Evolutionary conservation across 2,329 filamentous ascomycete genomes (phyloP).

Genomic region (Fusarium protoensiforme): DNA sequence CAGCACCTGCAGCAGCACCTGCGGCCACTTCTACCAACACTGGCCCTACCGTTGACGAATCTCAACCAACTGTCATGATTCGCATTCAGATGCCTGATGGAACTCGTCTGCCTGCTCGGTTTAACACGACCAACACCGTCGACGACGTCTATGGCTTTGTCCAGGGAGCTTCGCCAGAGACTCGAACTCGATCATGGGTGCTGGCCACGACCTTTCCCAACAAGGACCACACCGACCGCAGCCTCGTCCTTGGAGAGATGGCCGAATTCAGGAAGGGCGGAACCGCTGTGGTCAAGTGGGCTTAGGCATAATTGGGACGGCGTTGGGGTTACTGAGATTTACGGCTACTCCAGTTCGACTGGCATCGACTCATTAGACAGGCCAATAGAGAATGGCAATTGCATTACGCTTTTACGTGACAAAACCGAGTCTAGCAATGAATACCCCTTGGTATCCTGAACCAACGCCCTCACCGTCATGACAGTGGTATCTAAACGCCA

Average conservation of each 20-base stretch:
- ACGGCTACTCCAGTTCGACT: neutral
- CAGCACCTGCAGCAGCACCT: slow-evolving; percentile 35
- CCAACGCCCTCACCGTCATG: slow-evolving; percentile 26
- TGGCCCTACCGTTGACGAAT: slow-evolving; percentile 64
- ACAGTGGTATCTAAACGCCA: slow-evolving; percentile 43
- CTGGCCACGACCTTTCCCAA: slow-evolving; percentile 86
- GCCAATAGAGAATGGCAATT: neutral
- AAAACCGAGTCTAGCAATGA: slow-evolving; percentile 1
- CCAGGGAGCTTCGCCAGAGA: slow-evolving; percentile 68
- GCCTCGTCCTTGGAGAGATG: slow-evolving; percentile 67
- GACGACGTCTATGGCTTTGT: slow-evolving; percentile 83
- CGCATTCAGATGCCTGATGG: slow-evolving; percentile 85
- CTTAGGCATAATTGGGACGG: slow-evolving; percentile 32
- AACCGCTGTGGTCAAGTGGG: slow-evolving; percentile 72
- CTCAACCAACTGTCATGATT: slow-evolving; percentile 75
- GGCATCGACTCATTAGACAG: slow-evolving; percentile 11
- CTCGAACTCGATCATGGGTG: slow-evolving; percentile 72
- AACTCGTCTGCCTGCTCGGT: slow-evolving; percentile 79
- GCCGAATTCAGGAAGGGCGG: slow-evolving; percentile 74
- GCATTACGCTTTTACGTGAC: neutral
- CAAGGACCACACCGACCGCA: slow-evolving; percentile 80
- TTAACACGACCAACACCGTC: slow-evolving; percentile 83
- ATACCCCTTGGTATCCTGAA: slow-evolving; percentile 15
- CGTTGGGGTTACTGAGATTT: slow-evolving; percentile 30
- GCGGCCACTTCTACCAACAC: slow-evolving; percentile 49